Evolutionary conservation across 495 filamentous ascomycete genomes (phyloP), one percentile per base, ranked within the genome.

Genomic region (Bryoglossum gracile): DNA sequence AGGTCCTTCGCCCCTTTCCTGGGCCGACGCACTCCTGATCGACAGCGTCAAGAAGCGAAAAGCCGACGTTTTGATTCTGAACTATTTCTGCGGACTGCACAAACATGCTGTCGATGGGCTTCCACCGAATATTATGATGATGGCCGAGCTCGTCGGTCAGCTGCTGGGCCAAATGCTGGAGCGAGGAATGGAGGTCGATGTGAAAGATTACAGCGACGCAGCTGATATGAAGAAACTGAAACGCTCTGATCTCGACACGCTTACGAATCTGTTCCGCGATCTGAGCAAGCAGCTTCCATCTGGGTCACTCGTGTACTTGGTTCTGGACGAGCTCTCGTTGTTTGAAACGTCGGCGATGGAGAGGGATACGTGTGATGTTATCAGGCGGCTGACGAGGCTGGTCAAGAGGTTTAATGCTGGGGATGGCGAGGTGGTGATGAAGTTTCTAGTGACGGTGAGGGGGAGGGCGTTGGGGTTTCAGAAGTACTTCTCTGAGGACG

Each of bases 11-110:
- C 40, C 40, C 22, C 40, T 43, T 10, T 25, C 21, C 40, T 28
- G 24, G 3, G 40, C 28, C 21, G 40, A n/a, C 22, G 38, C 38
- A 22, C 22, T 16, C 9, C 18, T 33, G 2, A 25, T 21, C 6
- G 40, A 19, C 2, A 10, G 24, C 19, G 40, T 43, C 18, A 18
- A 25, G 11, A 43, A 25, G 6, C n/a, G n/a, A n/a, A n/a, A n/a
- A n/a, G n/a, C n/a, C n/a, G n/a, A n/a, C n/a, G n/a, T n/a, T n/a
- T n/a, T n/a, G n/a, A n/a, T n/a, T n/a, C n/a, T n/a, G n/a, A n/a
- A n/a, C n/a, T 43, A 43, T 23, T 43, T 43, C 40, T 43, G 18
- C 13, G 19, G 16, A 19, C 40, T n/a, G 6, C 40, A 43, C n/a
- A 11, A 11, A 25, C 18, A 11, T 3, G 28, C 5, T n/a, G 16